Conservation (phyloP, 2,329 filamentous ascomycete species). For the Claviceps sp. region DNA sequence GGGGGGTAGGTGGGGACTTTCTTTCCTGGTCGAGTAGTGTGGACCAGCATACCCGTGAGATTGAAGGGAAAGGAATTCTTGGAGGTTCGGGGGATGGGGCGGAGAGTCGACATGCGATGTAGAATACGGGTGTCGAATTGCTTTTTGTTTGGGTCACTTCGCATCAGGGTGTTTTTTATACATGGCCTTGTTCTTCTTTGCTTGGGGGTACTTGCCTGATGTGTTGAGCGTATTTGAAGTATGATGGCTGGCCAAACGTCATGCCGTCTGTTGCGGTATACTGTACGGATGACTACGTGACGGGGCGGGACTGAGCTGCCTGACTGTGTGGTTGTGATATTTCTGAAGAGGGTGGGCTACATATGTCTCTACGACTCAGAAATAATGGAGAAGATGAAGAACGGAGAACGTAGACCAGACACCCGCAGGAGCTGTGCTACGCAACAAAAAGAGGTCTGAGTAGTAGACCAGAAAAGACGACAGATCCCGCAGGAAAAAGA, state of each 20-base stretch:
- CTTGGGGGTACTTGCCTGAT: neutral
- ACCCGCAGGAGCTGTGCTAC: too few relatives aligned
- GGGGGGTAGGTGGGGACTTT: neutral
- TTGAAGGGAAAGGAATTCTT: slow-evolving; percentile 2
- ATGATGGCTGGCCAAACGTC: neutral
- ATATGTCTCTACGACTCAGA: too few relatives aligned
- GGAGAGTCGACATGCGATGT: slow-evolving; percentile 4
- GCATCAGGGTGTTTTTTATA: slow-evolving; percentile 1
- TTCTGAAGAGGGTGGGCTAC: too few relatives aligned
- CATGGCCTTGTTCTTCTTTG: slow-evolving; percentile 1
- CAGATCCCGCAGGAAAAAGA: too few relatives aligned
- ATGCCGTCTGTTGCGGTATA: neutral
- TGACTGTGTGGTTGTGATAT: too few relatives aligned
- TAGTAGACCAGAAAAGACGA: too few relatives aligned
- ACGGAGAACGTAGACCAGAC: too few relatives aligned
- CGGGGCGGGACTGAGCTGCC: neutral
- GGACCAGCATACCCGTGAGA: slow-evolving; percentile 6
- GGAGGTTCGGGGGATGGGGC: neutral
- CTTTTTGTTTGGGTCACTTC: slow-evolving; percentile 4
- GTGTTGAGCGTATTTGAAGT: neutral
- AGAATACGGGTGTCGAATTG: slow-evolving; percentile 8
- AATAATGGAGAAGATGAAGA: too few relatives aligned
- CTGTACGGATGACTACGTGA: neutral
- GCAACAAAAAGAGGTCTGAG: too few relatives aligned
- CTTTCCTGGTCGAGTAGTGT: neutral